Evolutionary conservation across 495 filamentous ascomycete genomes (phyloP), one percentile per base, ranked within the genome.

Genomic region (Penicillium pulvis): DNA sequence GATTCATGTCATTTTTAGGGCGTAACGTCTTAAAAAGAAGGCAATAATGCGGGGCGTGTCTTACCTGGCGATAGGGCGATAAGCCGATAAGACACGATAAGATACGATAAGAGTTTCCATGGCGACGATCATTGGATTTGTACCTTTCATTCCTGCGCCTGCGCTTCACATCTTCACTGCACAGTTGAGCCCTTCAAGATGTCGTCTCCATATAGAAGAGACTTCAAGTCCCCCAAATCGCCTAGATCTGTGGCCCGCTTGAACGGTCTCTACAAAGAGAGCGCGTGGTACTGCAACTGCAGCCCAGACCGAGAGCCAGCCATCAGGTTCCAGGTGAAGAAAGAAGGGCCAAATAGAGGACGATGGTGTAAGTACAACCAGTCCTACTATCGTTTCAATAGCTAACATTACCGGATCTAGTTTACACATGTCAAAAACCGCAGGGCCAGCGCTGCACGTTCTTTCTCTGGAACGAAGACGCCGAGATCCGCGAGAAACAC

Each of bases 401-500:
- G 61, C 44, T 49, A 24, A 52, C 26, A 3, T 0, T 28, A 26
- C 36, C 14, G 31, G 10, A 30, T 43, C 23, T 26, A 83, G 81
- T 92, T 69, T 91, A 87, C 64, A 84, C 78, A 7, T 92, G 89
- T 67, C 82, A 82, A 55, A 80, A 82, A 58, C 66, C 73, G 8
- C 73, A 77, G 30, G 62, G 71, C 1, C 62, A 76, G 43, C 73
- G 76, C 39, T 93, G 90, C 70, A 74, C 77, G 16, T 92, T 92
- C 77, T 93, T 91, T 67, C 71, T 91, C 3, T 92, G 85, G 83
- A 77, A 79, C 28, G 81, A 85, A 28, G 81, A 84, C n/a, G 89
- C 88, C 0, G 71, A 79, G 35, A 58, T 57, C 19, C 79, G 85
- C 16, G 86, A 90, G 63, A 75, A 78, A 61, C 62, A 66, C 12